Conservation (phyloP, 129 eudicot genomes). For the Glebionis coronaria region DNA sequence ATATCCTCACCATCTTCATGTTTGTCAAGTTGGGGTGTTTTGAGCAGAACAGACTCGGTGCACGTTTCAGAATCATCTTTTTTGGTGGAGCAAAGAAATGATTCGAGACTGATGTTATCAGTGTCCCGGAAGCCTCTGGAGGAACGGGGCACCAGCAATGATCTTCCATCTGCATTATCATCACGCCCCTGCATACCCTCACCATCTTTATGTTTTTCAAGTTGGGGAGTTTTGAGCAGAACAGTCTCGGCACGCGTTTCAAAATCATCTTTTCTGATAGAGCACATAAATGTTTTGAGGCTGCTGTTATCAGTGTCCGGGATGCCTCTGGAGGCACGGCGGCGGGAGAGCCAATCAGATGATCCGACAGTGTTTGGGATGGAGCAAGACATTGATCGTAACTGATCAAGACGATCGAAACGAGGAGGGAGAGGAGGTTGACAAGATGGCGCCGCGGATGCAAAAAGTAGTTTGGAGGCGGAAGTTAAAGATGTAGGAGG, state of each 20-base stretch:
- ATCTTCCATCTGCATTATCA: neutral
- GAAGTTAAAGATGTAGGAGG: constrained; percentile 7
- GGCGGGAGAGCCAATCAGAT: constrained; percentile 72
- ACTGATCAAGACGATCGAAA: constrained; percentile 35
- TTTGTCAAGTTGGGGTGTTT: neutral
- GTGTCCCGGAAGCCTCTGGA: constrained; percentile 57
- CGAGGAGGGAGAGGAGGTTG: constrained; percentile 18
- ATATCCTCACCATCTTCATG: constrained; percentile 25
- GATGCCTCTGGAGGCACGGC: constrained; percentile 66
- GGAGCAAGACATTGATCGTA: constrained; percentile 17
- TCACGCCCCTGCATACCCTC: constrained; percentile 31
- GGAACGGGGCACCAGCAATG: constrained; percentile 39
- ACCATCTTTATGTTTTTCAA: constrained; percentile 10
- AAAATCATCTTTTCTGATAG: constrained; percentile 20
- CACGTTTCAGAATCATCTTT: constrained; percentile 16
- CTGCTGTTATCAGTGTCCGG: constrained; percentile 34
- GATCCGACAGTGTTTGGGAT: neutral
- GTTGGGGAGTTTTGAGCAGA: neutral
- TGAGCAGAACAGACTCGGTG: constrained; percentile 9
- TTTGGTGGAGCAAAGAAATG: constrained; percentile 29
- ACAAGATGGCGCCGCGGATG: constrained; percentile 8
- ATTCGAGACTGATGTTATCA: constrained; percentile 39
- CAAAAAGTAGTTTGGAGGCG: neutral
- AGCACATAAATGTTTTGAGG: constrained; percentile 44
- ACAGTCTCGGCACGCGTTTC: constrained; percentile 11